Percentiles rank a stretch among this genome's conserved stretches.
Conservation (phyloP, 2,329 filamentous ascomycete genomes). For the Penicillium glabrum region DNA sequence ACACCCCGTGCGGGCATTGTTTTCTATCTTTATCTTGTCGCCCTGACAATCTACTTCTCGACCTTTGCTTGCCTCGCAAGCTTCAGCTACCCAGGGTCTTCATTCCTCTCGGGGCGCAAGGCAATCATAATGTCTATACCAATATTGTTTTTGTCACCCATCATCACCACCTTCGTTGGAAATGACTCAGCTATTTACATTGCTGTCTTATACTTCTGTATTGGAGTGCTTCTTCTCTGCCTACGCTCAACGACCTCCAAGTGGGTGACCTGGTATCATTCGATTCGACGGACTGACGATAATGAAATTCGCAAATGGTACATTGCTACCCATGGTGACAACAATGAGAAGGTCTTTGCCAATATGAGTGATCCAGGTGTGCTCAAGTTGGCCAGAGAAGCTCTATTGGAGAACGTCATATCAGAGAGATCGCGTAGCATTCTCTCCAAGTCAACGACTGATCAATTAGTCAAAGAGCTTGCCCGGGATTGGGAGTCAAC, state of each 20-base stretch:
- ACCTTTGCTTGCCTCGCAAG: conserved; percentile 56
- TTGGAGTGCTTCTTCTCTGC: conserved; percentile 52
- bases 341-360: conserved; percentile 42
- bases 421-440: conserved; percentile 45
- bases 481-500: conserved; percentile 54
- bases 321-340: conserved; percentile 31
- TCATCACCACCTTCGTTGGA: conserved; percentile 54
- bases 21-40: conserved; percentile 60
- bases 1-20: conserved; percentile 52
- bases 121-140: conserved; percentile 58
- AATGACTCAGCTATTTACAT: conserved; percentile 60
- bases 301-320: conserved; percentile 44
- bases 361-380: conserved; percentile 51
- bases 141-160: conserved; percentile 57
- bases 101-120: conserved; percentile 58
- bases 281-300: conserved; percentile 40
- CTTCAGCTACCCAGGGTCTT: conserved; percentile 56
- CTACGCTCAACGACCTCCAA: conserved; percentile 56
- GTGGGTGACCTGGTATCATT: conserved; percentile 59
- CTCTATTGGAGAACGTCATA: conserved; percentile 47
- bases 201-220: conserved; percentile 54
- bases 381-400: conserved; percentile 48
- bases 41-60: conserved; percentile 60
- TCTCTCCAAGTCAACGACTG: conserved; percentile 45
- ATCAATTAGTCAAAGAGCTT: conserved; percentile 51